phyloP scores from a whole-genome alignment of 1,139 yeast genomes.

The Taphrina confusa region DNA sequence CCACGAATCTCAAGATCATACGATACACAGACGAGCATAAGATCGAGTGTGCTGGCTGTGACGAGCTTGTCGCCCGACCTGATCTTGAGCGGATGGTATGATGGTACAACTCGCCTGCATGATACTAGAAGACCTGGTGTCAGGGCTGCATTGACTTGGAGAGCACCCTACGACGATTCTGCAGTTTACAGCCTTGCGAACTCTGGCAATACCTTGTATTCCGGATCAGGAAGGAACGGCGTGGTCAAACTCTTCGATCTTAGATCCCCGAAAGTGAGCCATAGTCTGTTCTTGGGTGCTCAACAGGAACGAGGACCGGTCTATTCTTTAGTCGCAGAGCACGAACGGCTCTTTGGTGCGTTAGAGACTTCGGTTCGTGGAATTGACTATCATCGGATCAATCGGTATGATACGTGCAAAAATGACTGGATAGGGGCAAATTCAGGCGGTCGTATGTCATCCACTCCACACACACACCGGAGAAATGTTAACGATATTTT shows the following conservation, averaged over 20 bases:
- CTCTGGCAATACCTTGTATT: background rate
- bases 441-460: conserved; percentile 1
- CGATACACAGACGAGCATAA: background rate
- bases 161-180: background rate
- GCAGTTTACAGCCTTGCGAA: conserved; percentile 1
- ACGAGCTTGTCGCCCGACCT: background rate
- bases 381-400: conserved; percentile 18
- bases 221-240: conserved; percentile 11
- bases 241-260: conserved; percentile 1
- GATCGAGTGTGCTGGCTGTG: conserved; percentile 11
- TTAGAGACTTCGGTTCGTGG: conserved; percentile 17
- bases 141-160: background rate
- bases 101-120: conserved; percentile 8
- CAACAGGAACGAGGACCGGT: conserved; percentile 17
- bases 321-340: conserved; percentile 25
- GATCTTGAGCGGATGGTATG: conserved; percentile 17
- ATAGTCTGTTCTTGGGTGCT: conserved; percentile 10
- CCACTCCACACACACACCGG: background rate
- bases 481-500: background rate
- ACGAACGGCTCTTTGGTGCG: conserved; percentile 25
- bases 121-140: background rate
- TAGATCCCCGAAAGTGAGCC: background rate
- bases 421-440: conserved; percentile 10
- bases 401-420: background rate
- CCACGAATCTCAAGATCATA: background rate